A percentile compares a stretch with the other conserved stretches of the same genome.
These are phyloP conservation scores for Candida methanosorbosa DNA, from an alignment of 805 yeast species.

Conservation along the genomic window DNA sequence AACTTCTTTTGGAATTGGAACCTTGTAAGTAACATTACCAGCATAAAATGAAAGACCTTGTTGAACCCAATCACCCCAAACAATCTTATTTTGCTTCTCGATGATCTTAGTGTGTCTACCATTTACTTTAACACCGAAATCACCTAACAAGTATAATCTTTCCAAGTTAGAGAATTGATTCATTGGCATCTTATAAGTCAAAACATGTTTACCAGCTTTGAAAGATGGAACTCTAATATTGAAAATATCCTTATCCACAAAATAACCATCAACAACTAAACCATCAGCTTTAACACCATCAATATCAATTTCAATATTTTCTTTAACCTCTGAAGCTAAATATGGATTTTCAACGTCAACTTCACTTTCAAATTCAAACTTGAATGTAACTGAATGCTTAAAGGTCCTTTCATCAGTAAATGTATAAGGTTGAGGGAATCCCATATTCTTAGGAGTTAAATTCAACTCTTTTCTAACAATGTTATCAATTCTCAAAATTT, in stretches of 20 bases:
- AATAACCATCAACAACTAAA: too few species aligned
- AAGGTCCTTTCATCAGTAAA: too few species aligned
- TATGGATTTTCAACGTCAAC: too few species aligned
- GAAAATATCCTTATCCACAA: constrained; percentile 4
- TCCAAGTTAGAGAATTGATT: constrained; percentile 4
- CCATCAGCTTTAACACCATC: too few species aligned
- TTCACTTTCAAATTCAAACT: too few species aligned
- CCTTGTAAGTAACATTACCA: constrained; percentile 4
- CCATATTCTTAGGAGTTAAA: constrained; percentile 1
- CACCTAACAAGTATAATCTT: constrained; percentile 5
- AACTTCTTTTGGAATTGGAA: constrained; percentile 2
- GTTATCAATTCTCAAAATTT: constrained; percentile 4
- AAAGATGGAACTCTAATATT: constrained; percentile 4
- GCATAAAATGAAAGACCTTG: constrained; percentile 8
- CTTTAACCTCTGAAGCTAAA: constrained; percentile 1
- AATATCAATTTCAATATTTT: too few species aligned
- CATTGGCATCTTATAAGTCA: constrained; percentile 4
- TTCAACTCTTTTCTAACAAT: constrained; percentile 1
- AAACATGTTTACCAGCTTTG: constrained; percentile 5
- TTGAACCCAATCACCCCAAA: constrained; percentile 4
- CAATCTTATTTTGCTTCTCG: constrained; percentile 1
- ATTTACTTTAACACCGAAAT: constrained; percentile 4
- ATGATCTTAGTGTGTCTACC: constrained; percentile 4
- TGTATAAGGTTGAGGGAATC: constrained; percentile 4
- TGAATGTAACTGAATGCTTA: too few species aligned